Conservation (phyloP, 169 alveolate genomes). For the Cryptosporidium andersoni region DNA sequence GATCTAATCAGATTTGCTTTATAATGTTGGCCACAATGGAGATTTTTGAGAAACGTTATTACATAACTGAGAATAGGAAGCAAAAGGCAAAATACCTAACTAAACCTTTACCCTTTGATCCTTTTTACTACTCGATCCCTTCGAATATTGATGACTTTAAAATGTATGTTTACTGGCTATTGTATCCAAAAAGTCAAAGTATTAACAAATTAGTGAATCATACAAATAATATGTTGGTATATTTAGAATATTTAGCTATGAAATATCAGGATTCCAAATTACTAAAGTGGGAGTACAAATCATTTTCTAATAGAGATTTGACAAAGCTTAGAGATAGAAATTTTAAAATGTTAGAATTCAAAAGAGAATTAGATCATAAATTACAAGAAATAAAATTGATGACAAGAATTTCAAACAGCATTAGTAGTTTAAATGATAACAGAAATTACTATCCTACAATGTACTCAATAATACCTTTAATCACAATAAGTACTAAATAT, state of each 20-base stretch:
- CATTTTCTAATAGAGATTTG: too few relatives aligned
- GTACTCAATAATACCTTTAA: constrained; percentile 20
- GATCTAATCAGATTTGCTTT: constrained; percentile 62
- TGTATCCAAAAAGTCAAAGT: neutral
- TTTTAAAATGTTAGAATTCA: too few relatives aligned
- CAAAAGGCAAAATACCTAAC: neutral
- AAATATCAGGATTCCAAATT: too few relatives aligned
- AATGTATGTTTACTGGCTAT: constrained; percentile 6
- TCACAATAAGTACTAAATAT: constrained; percentile 18
- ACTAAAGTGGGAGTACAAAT: too few relatives aligned
- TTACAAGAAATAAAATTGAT: neutral
- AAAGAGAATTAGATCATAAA: neutral
- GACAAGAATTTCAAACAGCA: neutral
- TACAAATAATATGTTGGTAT: too few relatives aligned
- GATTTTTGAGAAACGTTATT: constrained; percentile 30
- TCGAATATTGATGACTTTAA: neutral
- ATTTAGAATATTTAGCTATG: too few relatives aligned
- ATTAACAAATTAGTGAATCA: too few relatives aligned
- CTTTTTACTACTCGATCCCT: constrained; percentile 39
- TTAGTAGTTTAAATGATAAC: neutral
- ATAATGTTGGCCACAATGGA: constrained; percentile 23
- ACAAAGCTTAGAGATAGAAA: too few relatives aligned
- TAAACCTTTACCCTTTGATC: constrained; percentile 39
- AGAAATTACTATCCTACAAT: constrained; percentile 1
- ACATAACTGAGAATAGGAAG: neutral